Conservation (phyloP, 2,329 filamentous ascomycete species). For the Colletotrichum sp. region DNA sequence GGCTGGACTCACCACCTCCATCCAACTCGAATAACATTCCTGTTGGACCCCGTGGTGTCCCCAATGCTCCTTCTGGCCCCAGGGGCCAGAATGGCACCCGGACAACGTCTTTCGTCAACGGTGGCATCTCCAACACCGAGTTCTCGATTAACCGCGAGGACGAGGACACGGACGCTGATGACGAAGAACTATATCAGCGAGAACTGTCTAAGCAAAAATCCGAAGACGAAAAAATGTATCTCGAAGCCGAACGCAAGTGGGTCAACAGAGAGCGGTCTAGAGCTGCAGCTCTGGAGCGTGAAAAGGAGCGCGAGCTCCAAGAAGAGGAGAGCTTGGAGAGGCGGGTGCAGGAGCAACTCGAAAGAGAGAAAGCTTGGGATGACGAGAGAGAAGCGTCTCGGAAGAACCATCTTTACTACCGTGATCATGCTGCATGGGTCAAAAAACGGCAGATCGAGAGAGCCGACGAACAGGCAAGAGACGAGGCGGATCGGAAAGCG, state of each 20-base stretch:
- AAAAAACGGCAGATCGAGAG: conserved; percentile 79
- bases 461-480: conserved; percentile 74
- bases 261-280: conserved; percentile 85
- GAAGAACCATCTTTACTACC: conserved; percentile 82
- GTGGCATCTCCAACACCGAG: conserved; percentile 68
- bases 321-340: conserved; percentile 71
- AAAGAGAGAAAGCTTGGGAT: conserved; percentile 74
- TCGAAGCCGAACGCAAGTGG: conserved; percentile 90
- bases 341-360: conserved; percentile 73
- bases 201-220: conserved; percentile 72
- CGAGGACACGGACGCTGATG: conserved; percentile 86
- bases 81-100: conserved; percentile 68
- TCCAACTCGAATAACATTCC: conserved; percentile 75
- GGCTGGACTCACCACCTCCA: conserved; percentile 74
- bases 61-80: conserved; percentile 74
- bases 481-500: conserved; percentile 80
- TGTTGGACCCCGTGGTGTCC: conserved; percentile 72
- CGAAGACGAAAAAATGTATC: conserved; percentile 80
- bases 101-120: conserved; percentile 81
- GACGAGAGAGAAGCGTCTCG: conserved; percentile 82
- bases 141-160: conserved; percentile 70
- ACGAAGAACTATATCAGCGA: conserved; percentile 81
- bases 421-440: conserved; percentile 84
- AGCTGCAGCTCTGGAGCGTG: conserved; percentile 83
- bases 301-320: conserved; percentile 79